These are phyloP conservation scores for Hirschioporus abietinus DNA, from an alignment of 768 basidiomycete genomes.

Conservation along the genomic window DNA sequence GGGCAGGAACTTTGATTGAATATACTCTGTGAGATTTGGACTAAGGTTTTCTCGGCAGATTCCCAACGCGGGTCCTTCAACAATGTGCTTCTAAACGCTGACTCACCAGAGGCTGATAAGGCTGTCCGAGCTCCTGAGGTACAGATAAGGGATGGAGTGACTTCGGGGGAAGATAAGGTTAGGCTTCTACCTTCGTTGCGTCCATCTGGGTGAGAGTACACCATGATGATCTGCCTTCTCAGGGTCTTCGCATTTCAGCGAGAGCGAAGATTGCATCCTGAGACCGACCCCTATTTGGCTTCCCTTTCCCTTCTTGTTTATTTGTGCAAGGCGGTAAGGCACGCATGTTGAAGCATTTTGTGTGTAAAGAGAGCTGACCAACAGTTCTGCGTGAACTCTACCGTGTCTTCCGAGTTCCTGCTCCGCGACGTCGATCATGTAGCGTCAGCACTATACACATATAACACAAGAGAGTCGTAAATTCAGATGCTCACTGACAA, in stretches of 20 bases:
- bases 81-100: no score
- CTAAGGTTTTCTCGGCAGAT: no score
- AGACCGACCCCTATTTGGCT: neutral
- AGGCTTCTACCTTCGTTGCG: neutral
- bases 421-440: no score
- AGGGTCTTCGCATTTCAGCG: neutral
- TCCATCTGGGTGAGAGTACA: neutral
- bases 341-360: no score
- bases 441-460: no score
- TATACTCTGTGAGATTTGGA: no score
- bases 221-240: neutral
- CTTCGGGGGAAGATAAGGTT: neutral
- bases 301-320: no score
- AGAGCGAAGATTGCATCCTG: neutral
- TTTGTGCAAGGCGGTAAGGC: no score
- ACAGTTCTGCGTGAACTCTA: neutral
- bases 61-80: no score
- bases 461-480: neutral
- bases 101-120: no score
- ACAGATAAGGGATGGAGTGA: neutral
- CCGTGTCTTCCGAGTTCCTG: no score
- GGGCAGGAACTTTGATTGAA: no score
- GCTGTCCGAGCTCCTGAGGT: neutral
- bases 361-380: neutral
- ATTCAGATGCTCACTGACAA: neutral